phyloP scores from a whole-genome alignment of 352 stramenopile genomes.

The Globisporangium recalcitrans region DNA sequence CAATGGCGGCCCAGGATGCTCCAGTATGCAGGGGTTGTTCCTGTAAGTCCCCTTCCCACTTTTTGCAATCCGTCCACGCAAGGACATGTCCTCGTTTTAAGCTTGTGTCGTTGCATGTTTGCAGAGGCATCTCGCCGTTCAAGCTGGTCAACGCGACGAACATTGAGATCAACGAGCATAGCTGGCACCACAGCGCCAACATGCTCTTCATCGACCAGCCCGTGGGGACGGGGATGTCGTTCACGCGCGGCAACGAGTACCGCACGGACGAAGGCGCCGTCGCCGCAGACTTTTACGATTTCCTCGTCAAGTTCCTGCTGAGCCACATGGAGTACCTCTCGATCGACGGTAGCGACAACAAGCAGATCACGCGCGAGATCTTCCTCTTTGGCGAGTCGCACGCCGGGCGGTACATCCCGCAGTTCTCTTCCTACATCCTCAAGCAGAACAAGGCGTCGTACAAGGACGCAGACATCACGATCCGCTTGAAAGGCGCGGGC shows the following conservation, averaged over 20 bases:
- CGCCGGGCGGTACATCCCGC: constrained; percentile 96
- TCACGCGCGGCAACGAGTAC: constrained; percentile 47
- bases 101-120: neutral
- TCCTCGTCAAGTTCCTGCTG: constrained; percentile 91
- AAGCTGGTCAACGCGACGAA: constrained; percentile 43
- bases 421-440: constrained; percentile 92
- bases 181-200: constrained; percentile 71
- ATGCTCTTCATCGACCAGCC: constrained; percentile 84
- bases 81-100: too few species aligned
- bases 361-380: constrained; percentile 62
- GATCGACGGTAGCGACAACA: constrained; percentile 28
- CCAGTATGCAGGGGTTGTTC: constrained; percentile 77
- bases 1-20: constrained; percentile 78
- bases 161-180: constrained; percentile 62
- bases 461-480: constrained; percentile 23
- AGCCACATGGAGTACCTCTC: constrained; percentile 75
- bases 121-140: constrained; percentile 63
- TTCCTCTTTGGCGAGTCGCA: constrained; percentile 97
- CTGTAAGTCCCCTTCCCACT: constrained; percentile 29
- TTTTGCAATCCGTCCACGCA: neutral
- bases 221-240: constrained; percentile 76
- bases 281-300: constrained; percentile 89
- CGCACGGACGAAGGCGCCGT: constrained; percentile 41
- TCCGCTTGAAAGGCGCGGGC: constrained; percentile 85
- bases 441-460: constrained; percentile 62